Percentiles rank a stretch among this genome's conserved stretches.
Evolutionary conservation across 2,329 filamentous ascomycete genomes (phyloP).

Genomic region (Thermoascus crustaceus): DNA sequence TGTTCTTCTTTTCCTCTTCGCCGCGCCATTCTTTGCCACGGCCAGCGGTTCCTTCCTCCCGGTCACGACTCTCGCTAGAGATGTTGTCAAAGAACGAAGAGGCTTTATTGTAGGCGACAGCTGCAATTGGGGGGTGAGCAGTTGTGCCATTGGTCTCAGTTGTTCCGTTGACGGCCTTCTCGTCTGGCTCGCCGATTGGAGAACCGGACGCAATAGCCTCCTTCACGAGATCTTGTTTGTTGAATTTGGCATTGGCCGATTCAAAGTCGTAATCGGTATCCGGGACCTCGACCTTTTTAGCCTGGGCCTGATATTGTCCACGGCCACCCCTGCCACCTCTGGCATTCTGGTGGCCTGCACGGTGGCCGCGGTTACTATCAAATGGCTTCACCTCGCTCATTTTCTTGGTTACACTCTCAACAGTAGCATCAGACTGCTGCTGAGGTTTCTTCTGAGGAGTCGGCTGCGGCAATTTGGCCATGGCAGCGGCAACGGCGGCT

Average conservation of each 20-base stretch:
- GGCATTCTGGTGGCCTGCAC: constrained; percentile 30
- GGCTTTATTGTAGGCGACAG: constrained; percentile 71
- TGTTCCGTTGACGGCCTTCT: constrained; percentile 39
- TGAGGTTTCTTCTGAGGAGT: constrained; percentile 26
- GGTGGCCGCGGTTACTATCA: constrained; percentile 28
- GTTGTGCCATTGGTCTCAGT: constrained; percentile 28
- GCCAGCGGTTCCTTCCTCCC: constrained; percentile 60
- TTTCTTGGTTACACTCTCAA: constrained; percentile 38
- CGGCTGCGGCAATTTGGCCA: constrained; percentile 42
- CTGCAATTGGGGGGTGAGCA: constrained; percentile 31
- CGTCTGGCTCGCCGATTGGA: constrained; percentile 49
- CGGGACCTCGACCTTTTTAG: constrained; percentile 76
- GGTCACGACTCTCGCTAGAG: constrained; percentile 84
- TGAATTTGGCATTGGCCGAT: constrained; percentile 77
- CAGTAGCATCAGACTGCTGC: constrained; percentile 22
- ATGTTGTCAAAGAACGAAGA: constrained; percentile 98
- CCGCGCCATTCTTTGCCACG: constrained; percentile 80
- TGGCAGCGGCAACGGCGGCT: constrained; percentile 43
- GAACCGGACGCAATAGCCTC: constrained; percentile 76
- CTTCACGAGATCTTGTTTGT: constrained; percentile 78
- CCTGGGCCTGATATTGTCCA: constrained; percentile 34
- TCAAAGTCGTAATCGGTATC: constrained; percentile 90
- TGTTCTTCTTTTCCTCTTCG: constrained; percentile 89
- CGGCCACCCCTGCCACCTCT: constrained; percentile 44
- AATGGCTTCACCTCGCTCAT: constrained; percentile 40